These are phyloP conservation scores for Ogataea paradorogensis DNA, from an alignment of 805 yeast genomes.

Conservation along the genomic window DNA sequence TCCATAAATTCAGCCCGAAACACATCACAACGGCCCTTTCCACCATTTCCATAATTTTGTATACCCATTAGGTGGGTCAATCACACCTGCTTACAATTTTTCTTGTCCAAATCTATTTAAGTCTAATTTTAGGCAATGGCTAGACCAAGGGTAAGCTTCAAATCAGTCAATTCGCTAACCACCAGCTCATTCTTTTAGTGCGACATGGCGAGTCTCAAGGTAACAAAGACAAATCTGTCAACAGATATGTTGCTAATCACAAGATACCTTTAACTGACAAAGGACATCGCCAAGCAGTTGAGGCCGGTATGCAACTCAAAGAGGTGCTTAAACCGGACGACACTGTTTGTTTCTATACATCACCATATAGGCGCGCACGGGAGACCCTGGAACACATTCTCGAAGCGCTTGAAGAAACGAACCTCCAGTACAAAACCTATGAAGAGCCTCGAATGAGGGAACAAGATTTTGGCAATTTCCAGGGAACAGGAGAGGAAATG, in stretches of 20 bases:
- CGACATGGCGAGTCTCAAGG: constrained; percentile 95
- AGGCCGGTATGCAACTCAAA: constrained; percentile 54
- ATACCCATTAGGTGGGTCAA: neutral
- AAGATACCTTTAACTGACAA: constrained; percentile 64
- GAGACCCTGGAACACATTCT: constrained; percentile 76
- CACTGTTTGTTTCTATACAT: constrained; percentile 72
- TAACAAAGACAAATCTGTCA: constrained; percentile 79
- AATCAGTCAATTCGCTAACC: constrained; percentile 11
- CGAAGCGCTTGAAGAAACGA: constrained; percentile 44
- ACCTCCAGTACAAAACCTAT: constrained; percentile 51
- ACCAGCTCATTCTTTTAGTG: constrained; percentile 61
- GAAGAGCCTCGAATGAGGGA: constrained; percentile 94
- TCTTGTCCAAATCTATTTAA: neutral
- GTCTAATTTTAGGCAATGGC: constrained; percentile 28
- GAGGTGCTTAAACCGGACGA: constrained; percentile 41
- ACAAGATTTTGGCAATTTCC: constrained; percentile 94
- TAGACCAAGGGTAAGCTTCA: constrained; percentile 40
- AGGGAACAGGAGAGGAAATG: constrained; percentile 73
- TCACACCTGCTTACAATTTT: too few species aligned
- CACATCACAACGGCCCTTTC: neutral
- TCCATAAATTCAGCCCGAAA: neutral
- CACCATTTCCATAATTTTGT: neutral
- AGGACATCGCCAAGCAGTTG: constrained; percentile 64
- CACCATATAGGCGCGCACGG: constrained; percentile 82
- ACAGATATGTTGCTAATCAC: constrained; percentile 77